Percentiles rank a stretch among this genome's conserved stretches.
These are phyloP conservation scores for Trichophyton benhamiae DNA, from an alignment of 2,329 filamentous ascomycete species.

Conservation along the genomic window DNA sequence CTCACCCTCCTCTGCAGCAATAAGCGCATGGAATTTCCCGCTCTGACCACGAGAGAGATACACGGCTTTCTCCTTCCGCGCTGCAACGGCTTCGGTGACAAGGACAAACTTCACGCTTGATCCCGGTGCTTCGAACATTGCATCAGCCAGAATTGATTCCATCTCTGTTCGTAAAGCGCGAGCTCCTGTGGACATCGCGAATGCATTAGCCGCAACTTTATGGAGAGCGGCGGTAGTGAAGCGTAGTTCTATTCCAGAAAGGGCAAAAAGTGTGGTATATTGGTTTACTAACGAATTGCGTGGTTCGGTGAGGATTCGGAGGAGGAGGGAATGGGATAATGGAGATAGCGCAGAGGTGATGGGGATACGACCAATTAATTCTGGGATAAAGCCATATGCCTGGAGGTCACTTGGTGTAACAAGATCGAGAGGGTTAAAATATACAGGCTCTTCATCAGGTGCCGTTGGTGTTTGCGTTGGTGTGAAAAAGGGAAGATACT, in stretches of 20 bases:
- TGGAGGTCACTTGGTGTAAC: slow-evolving; percentile 66
- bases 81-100: slow-evolving; percentile 57
- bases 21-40: slow-evolving; percentile 39
- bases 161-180: slow-evolving; percentile 68
- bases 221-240: slow-evolving; percentile 75
- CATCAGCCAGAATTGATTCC: slow-evolving; percentile 63
- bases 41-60: slow-evolving; percentile 42
- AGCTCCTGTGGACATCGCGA: slow-evolving; percentile 63
- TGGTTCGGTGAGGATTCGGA: slow-evolving; percentile 84
- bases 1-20: slow-evolving; percentile 39
- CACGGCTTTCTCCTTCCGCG: slow-evolving; percentile 44
- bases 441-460: slow-evolving; percentile 31
- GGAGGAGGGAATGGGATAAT: slow-evolving; percentile 54
- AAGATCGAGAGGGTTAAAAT: slow-evolving; percentile 54
- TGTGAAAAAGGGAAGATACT: slow-evolving; percentile 47
- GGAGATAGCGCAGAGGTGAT: slow-evolving; percentile 77
- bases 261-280: slow-evolving; percentile 76
- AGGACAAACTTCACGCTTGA: slow-evolving; percentile 57
- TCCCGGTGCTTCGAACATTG: slow-evolving; percentile 67
- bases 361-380: slow-evolving; percentile 89
- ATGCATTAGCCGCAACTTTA: slow-evolving; percentile 62
- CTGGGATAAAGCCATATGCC: slow-evolving; percentile 80
- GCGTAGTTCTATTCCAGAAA: slow-evolving; percentile 61
- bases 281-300: slow-evolving; percentile 78
- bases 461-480: slow-evolving; percentile 38